Conservation (phyloP, 495 filamentous ascomycete species). For the Clavariopsis aquatica region DNA sequence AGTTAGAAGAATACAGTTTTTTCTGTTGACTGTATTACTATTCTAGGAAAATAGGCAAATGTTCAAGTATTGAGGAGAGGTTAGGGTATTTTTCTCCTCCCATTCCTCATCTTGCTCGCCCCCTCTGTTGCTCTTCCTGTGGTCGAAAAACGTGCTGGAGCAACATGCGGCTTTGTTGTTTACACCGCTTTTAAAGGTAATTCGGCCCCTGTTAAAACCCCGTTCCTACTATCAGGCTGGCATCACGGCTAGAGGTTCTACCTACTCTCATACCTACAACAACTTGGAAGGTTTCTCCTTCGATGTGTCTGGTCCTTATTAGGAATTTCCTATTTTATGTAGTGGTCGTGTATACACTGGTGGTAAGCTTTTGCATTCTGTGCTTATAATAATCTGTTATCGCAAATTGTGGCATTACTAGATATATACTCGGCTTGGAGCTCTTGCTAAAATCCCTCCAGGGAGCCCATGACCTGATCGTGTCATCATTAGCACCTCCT, state of each 20-base stretch:
- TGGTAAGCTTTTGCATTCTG: conserved; percentile 18
- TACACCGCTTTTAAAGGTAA: conserved; percentile 44
- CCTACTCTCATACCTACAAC: conserved; percentile 72
- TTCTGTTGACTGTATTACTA: no score
- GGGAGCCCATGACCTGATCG: conserved; percentile 70
- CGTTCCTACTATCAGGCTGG: conserved; percentile 53
- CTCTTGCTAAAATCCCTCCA: no score
- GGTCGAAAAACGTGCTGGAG: not conserved
- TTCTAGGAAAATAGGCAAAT: no score
- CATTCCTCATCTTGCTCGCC: not conserved
- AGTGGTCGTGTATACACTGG: conserved; percentile 57
- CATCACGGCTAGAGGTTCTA: conserved; percentile 50
- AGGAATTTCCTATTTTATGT: conserved; percentile 70
- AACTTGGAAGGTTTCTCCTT: conserved; percentile 75
- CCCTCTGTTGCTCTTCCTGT: not conserved
- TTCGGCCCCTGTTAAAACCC: conserved; percentile 53
- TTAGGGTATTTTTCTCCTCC: not conserved
- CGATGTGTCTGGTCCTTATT: conserved; percentile 59
- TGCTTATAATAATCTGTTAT: not conserved
- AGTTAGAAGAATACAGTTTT: no score
- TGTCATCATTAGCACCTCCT: conserved; percentile 62
- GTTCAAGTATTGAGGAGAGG: no score
- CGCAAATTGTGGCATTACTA: no score
- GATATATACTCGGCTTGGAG: no score
- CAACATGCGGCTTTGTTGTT: conserved; percentile 29